These are phyloP conservation scores for Primulina tabacum DNA, from an alignment of 257 asterid species.

Conservation along the genomic window DNA sequence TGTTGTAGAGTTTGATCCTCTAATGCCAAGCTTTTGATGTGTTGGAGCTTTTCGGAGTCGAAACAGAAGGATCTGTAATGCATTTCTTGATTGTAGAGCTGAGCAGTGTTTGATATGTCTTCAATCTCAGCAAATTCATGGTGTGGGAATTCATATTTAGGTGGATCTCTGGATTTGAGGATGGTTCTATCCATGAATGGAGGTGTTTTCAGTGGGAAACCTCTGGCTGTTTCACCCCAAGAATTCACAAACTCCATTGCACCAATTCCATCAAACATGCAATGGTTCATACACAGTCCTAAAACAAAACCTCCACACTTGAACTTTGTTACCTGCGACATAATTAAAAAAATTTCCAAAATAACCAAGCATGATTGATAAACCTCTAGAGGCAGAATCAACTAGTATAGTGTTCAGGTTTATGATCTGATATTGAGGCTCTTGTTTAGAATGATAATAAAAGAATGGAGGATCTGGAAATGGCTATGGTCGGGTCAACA, in stretches of 20 bases:
- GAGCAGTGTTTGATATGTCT: constrained; percentile 53
- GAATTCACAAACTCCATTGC: constrained; percentile 89
- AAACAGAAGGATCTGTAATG: constrained; percentile 66
- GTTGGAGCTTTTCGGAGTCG: constrained; percentile 59
- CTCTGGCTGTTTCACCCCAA: constrained; percentile 83
- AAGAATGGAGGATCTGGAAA: no score
- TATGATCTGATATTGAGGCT: no score
- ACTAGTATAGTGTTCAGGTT: no score
- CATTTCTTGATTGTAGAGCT: constrained; percentile 67
- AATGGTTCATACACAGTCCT: constrained; percentile 84
- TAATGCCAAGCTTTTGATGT: constrained; percentile 45
- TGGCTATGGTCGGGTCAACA: neutral
- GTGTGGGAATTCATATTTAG: constrained; percentile 59
- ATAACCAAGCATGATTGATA: neutral
- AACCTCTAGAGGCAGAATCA: neutral
- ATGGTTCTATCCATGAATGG: constrained; percentile 80
- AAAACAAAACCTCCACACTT: constrained; percentile 89
- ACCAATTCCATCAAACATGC: constrained; percentile 86
- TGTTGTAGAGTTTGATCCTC: constrained; percentile 43
- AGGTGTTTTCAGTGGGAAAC: constrained; percentile 41
- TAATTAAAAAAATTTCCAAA: neutral
- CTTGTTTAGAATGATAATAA: no score
- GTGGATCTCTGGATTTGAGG: constrained; percentile 65
- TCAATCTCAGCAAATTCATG: constrained; percentile 71
- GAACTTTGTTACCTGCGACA: constrained; percentile 70